phyloP scores from a whole-genome alignment of 805 yeast species.

The Kazachstania psychrophila region DNA sequence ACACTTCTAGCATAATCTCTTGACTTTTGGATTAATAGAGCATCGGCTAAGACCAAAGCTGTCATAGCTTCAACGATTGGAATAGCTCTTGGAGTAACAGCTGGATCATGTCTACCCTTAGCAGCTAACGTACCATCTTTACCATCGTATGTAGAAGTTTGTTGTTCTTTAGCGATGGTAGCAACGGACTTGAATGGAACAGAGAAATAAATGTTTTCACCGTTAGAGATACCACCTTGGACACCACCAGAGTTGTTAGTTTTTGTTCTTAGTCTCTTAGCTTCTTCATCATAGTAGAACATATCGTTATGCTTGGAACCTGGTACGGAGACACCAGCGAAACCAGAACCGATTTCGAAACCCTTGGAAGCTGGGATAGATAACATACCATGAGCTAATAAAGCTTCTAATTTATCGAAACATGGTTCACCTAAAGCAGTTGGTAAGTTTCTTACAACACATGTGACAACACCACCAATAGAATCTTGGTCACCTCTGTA shows the following conservation, averaged over 20 bases:
- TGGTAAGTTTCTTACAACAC: constrained; percentile 91
- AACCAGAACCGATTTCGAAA: constrained; percentile 95
- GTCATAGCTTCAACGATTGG: constrained; percentile 99
- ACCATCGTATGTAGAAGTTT: constrained; percentile 84
- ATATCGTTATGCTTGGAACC: constrained; percentile 94
- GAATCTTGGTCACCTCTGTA: constrained; percentile 84
- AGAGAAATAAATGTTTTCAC: constrained; percentile 87
- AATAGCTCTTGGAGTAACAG: constrained; percentile 96
- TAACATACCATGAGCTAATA: constrained; percentile 94
- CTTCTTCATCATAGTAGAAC: constrained; percentile 52
- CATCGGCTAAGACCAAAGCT: constrained; percentile 86
- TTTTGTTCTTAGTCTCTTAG: constrained; percentile 64
- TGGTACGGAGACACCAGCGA: constrained; percentile 77
- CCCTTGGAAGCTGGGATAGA: constrained; percentile 98
- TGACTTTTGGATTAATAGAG: constrained; percentile 73
- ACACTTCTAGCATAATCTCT: constrained; percentile 48
- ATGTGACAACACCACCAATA: constrained; percentile 95
- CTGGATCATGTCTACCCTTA: constrained; percentile 97
- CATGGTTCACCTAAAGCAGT: constrained; percentile 97
- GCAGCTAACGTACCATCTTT: constrained; percentile 82
- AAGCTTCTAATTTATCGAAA: constrained; percentile 92
- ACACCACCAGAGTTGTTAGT: constrained; percentile 95
- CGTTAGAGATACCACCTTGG: constrained; percentile 97
- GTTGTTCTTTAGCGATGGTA: constrained; percentile 88
- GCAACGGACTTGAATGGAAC: constrained; percentile 98